These are phyloP conservation scores for Thermomyces lanuginosus DNA, from an alignment of 2,329 filamentous ascomycete species.

Conservation along the genomic window DNA sequence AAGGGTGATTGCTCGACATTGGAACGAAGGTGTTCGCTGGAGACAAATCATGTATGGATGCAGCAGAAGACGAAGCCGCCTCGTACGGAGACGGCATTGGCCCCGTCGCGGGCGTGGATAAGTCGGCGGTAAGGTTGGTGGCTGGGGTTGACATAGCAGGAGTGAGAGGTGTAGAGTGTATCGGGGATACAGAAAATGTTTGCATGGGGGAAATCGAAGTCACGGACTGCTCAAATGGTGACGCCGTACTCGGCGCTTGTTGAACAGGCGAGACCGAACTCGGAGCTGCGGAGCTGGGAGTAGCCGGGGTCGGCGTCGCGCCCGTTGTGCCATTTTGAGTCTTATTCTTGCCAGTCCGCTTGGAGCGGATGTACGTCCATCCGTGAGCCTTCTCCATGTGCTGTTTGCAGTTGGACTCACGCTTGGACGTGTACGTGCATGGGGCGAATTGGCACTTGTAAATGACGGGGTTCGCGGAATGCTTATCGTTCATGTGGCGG, in stretches of 20 bases:
- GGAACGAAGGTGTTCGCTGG: slow-evolving; percentile 2
- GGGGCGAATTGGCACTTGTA: slow-evolving; percentile 69
- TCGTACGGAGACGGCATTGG: slow-evolving; percentile 5
- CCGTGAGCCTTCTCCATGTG: slow-evolving; percentile 96
- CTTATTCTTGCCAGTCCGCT: slow-evolving; percentile 64
- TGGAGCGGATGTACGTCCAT: slow-evolving; percentile 80
- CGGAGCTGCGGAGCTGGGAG: slow-evolving; percentile 47
- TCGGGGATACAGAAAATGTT: too few species aligned
- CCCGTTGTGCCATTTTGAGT: slow-evolving; percentile 25
- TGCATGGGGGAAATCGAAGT: too few species aligned
- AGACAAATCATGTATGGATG: slow-evolving; percentile 3
- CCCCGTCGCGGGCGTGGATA: slow-evolving; percentile 4
- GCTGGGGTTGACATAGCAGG: slow-evolving; percentile 7
- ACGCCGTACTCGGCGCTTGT: slow-evolving; percentile 1
- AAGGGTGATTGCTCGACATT: slow-evolving; percentile 2
- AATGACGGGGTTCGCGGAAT: slow-evolving; percentile 62
- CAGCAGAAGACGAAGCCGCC: slow-evolving; percentile 1
- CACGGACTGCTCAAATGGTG: too few species aligned
- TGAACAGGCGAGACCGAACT: too few species aligned
- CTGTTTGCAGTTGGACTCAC: slow-evolving; percentile 92
- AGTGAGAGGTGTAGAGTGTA: too few species aligned
- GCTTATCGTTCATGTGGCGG: slow-evolving; percentile 91
- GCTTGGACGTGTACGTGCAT: slow-evolving; percentile 88
- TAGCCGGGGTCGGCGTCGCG: slow-evolving; percentile 38
- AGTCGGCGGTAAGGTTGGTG: slow-evolving; percentile 5